phyloP scores from a whole-genome alignment of 2,329 filamentous ascomycete genomes.

The Epichloe coenophiala region DNA sequence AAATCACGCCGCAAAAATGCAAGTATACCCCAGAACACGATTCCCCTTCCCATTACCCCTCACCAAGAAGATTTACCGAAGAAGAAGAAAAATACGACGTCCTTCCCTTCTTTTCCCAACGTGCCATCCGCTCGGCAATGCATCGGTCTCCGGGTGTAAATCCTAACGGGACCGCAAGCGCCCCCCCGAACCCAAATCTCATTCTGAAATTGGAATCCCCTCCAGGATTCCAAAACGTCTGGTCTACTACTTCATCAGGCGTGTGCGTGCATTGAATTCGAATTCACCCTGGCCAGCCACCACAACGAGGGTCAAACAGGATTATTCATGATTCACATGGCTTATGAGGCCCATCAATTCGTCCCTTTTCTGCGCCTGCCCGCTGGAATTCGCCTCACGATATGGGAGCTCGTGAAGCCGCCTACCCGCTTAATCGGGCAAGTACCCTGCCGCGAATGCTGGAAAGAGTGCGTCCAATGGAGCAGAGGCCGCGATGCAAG shows the following conservation, averaged over 20 bases:
- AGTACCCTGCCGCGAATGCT: conserved; percentile 3
- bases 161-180: background rate
- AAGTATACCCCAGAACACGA: background rate
- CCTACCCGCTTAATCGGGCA: conserved; percentile 4
- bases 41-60: background rate
- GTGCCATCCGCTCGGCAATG: background rate
- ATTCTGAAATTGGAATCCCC: too few relatives aligned
- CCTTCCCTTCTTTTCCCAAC: background rate
- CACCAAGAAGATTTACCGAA: background rate
- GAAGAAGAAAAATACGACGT: background rate
- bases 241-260: too few relatives aligned
- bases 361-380: too few relatives aligned
- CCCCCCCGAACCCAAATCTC: background rate
- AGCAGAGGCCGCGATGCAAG: background rate
- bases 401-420: conserved; percentile 4
- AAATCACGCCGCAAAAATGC: background rate
- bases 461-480: background rate
- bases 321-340: too few relatives aligned
- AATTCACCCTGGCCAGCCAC: background rate
- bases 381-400: background rate
- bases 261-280: too few relatives aligned
- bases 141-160: background rate
- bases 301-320: background rate
- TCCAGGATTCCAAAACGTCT: too few relatives aligned
- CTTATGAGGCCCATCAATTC: too few relatives aligned